These are phyloP conservation scores for Gracilaria domingensis DNA, from an alignment of 23 red algal genomes.

Conservation along the genomic window DNA sequence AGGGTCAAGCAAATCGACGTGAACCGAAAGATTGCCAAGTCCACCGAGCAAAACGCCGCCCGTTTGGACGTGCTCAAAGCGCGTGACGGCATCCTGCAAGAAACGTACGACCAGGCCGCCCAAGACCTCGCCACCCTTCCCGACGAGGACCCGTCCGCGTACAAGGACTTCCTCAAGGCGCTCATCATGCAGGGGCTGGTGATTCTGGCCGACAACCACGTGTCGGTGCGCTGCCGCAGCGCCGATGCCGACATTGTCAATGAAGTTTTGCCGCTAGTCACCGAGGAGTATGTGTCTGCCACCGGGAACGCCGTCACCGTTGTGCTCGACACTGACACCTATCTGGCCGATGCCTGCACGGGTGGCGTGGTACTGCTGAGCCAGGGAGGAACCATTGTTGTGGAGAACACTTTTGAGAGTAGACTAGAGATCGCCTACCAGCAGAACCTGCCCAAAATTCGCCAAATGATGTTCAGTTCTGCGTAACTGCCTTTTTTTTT, in stretches of 20 bases:
- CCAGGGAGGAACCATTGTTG: conserved; percentile 86
- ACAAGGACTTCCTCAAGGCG: conserved; percentile 66
- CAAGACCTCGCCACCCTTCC: conserved; percentile 61
- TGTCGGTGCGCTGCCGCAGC: conserved; percentile 70
- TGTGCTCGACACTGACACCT: conserved; percentile 64
- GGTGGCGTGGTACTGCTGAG: conserved; percentile 91
- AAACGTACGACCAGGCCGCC: conserved; percentile 76
- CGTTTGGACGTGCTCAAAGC: conserved; percentile 88
- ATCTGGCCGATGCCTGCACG: conserved; percentile 63
- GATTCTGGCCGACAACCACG: conserved; percentile 71
- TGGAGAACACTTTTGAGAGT: conserved; percentile 97
- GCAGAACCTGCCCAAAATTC: conserved; percentile 92
- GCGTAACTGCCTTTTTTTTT: conserved; percentile 52
- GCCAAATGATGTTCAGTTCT: conserved; percentile 82
- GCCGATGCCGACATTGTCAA: conserved; percentile 78
- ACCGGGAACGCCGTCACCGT: conserved; percentile 51
- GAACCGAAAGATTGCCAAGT: conserved; percentile 93
- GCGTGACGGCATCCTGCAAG: conserved; percentile 76
- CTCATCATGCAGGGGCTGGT: conserved; percentile 82
- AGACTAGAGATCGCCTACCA: conserved; percentile 99
- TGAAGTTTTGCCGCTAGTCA: conserved; percentile 45
- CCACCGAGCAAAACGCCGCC: conserved; percentile 89
- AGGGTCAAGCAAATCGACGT: conserved; percentile 94
- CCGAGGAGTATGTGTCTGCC: conserved; percentile 54
- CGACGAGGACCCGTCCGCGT: conserved; percentile 36